Conservation (phyloP, 768 basidiomycete genomes). For the Goffeauzyma gilvescens region DNA sequence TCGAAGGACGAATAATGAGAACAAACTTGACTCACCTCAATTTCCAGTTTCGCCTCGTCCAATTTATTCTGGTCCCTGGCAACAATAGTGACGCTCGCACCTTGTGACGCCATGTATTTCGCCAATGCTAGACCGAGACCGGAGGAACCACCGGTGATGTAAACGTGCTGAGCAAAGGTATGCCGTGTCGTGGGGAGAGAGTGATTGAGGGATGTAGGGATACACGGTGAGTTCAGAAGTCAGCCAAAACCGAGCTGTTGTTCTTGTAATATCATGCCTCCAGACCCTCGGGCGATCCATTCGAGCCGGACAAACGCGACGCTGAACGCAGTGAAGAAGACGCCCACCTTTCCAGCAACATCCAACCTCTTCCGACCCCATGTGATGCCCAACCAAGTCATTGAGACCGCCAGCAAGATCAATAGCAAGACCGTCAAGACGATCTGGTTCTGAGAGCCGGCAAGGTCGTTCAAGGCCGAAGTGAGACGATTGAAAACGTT, state of each 20-base stretch:
- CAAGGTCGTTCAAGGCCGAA: too few species aligned
- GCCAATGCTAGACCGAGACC: constrained; percentile 65
- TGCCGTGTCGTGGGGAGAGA: too few species aligned
- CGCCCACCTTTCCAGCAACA: too few species aligned
- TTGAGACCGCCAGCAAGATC: too few species aligned
- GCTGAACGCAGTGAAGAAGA: too few species aligned
- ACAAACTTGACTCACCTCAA: constrained; percentile 46
- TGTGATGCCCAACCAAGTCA: too few species aligned
- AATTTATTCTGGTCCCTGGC: constrained; percentile 53
- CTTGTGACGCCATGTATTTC: constrained; percentile 41
- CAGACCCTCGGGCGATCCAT: neutral
- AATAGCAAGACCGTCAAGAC: too few species aligned
- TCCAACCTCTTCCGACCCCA: too few species aligned
- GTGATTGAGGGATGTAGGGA: neutral
- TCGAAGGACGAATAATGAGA: too few species aligned
- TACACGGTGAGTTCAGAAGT: neutral
- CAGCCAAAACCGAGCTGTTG: neutral
- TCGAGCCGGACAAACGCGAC: too few species aligned
- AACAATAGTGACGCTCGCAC: constrained; percentile 70
- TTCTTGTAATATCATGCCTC: neutral
- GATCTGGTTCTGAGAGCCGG: too few species aligned
- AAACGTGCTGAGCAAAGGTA: constrained; percentile 46
- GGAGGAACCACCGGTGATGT: constrained; percentile 64
- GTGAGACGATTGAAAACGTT: too few species aligned
- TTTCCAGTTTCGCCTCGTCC: constrained; percentile 40